A percentile compares a stretch with the other conserved stretches of the same genome.
phyloP scores from a whole-genome alignment of 164 flowering plant genomes.

The Amborella trichopoda region DNA sequence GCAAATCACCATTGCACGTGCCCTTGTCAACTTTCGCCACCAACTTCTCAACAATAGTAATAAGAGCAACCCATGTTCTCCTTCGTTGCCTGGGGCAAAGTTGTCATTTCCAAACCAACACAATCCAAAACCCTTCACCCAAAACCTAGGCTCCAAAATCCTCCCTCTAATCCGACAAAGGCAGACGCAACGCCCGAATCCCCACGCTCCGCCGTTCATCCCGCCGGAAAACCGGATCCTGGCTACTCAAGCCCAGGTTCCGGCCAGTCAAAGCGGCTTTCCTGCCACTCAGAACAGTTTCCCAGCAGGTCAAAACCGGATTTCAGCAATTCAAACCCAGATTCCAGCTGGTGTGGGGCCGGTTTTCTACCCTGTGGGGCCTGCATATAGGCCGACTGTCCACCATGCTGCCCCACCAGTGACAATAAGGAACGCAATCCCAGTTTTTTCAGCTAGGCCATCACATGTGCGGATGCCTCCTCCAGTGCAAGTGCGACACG shows the following conservation, averaged over 20 bases:
- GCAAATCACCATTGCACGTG: conserved; percentile 85
- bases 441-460: conserved; percentile 76
- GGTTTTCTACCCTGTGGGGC: too few relatives aligned
- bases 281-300: too few relatives aligned
- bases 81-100: too few relatives aligned
- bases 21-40: conserved; percentile 50
- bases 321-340: too few relatives aligned
- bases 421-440: conserved; percentile 66
- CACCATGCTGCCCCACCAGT: conserved; percentile 97
- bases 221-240: conserved; percentile 28
- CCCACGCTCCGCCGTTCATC: conserved; percentile 11
- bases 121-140: conserved; percentile 43
- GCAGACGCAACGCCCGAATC: conserved; percentile 20
- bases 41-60: conserved; percentile 34
- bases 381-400: too few relatives aligned
- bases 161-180: conserved; percentile 71
- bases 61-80: conserved; percentile 31
- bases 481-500: conserved; percentile 25
- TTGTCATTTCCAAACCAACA: conserved; percentile 44
- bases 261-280: too few relatives aligned
- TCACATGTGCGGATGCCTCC: conserved; percentile 29
- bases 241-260: too few relatives aligned
- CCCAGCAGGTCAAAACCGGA: too few relatives aligned
- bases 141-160: conserved; percentile 55
- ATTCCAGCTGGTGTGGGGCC: too few relatives aligned